phyloP scores from a whole-genome alignment of 345 rosid genomes.

The Microcos paniculata region DNA sequence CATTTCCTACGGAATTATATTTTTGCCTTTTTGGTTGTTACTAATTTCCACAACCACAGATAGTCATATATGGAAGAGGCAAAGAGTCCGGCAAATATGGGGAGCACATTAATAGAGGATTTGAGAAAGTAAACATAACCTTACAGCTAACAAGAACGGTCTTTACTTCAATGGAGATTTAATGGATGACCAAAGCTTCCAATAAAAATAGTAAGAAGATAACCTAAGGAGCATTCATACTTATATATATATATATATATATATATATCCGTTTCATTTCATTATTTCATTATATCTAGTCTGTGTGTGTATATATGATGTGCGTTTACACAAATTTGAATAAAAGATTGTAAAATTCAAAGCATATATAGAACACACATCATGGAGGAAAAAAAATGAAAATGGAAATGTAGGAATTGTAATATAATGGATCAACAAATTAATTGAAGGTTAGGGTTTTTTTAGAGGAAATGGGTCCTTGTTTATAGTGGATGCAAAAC shows the following conservation, averaged over 20 bases:
- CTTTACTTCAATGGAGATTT: not conserved
- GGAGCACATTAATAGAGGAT: conserved; percentile 13
- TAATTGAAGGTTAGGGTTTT: conserved; percentile 19
- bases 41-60: not conserved
- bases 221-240: not conserved
- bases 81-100: conserved; percentile 14
- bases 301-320: too few species aligned
- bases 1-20: conserved; percentile 6
- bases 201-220: conserved; percentile 17
- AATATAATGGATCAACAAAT: too few species aligned
- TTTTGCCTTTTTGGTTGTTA: not conserved
- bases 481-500: not conserved
- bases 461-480: conserved; percentile 12
- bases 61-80: not conserved
- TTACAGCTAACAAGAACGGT: conserved; percentile 2
- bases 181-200: conserved; percentile 25
- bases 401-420: not conserved
- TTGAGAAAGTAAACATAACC: conserved; percentile 11
- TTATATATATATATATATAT: not conserved
- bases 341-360: not conserved
- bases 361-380: too few species aligned
- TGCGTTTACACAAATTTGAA: conserved; percentile 1
- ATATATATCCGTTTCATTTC: not conserved
- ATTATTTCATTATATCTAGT: too few species aligned
- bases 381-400: not conserved